A percentile compares a stretch with the other conserved stretches of the same genome.
These are phyloP conservation scores for Coccomyxa sp. DNA, from an alignment of 139 green algal genomes.

Conservation along the genomic window DNA sequence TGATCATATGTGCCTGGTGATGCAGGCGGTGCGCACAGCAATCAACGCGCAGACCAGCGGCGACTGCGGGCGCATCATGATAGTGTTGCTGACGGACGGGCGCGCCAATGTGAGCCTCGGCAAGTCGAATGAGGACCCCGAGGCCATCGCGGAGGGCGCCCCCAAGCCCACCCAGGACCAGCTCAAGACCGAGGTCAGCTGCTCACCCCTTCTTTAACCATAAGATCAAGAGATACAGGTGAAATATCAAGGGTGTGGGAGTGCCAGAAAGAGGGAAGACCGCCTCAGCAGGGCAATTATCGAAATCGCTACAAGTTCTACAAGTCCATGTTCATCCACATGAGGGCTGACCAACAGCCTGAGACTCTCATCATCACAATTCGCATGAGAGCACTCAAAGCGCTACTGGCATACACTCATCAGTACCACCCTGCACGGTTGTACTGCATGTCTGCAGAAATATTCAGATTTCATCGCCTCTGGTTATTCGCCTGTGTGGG, in stretches of 20 bases:
- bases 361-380: too few species aligned
- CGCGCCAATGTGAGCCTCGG: constrained; percentile 91
- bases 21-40: constrained; percentile 17
- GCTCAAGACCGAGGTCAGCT: constrained; percentile 53
- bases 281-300: neutral
- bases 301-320: neutral
- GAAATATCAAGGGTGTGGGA: neutral
- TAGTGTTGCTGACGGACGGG: constrained; percentile 96
- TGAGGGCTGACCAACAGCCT: too few species aligned
- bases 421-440: neutral
- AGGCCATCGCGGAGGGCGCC: constrained; percentile 76
- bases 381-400: too few species aligned
- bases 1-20: neutral
- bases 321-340: neutral
- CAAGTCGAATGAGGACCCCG: constrained; percentile 89
- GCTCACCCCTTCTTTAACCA: neutral
- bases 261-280: neutral
- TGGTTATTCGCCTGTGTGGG: too few species aligned
- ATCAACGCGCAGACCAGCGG: constrained; percentile 37
- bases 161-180: constrained; percentile 56
- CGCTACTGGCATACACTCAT: neutral
- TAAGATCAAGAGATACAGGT: neutral
- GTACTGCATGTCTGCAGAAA: neutral
- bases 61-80: constrained; percentile 92
- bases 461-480: too few species aligned